These are phyloP conservation scores for Lonicera japonica DNA, from an alignment of 129 eudicot species.

Conservation along the genomic window DNA sequence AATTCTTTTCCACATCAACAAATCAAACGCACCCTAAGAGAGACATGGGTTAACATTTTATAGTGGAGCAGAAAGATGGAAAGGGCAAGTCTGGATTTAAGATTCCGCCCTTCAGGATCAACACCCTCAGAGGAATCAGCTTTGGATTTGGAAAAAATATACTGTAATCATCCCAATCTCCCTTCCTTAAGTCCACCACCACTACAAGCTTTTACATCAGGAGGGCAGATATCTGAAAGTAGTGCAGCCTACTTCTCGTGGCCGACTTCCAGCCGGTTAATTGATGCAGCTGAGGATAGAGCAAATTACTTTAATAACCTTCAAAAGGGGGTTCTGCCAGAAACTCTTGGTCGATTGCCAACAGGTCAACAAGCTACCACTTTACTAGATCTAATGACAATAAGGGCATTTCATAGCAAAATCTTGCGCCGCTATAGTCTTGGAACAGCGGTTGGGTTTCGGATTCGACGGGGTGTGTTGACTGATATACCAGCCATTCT, in stretches of 20 bases:
- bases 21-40: no score
- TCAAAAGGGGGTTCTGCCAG: slow-evolving; percentile 75
- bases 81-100: slow-evolving; percentile 35
- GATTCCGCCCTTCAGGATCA: slow-evolving; percentile 45
- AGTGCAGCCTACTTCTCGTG: slow-evolving; percentile 68
- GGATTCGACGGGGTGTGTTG: slow-evolving; percentile 55
- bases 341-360: slow-evolving; percentile 58
- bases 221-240: slow-evolving; percentile 54
- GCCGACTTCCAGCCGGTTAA: slow-evolving; percentile 70
- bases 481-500: slow-evolving; percentile 78
- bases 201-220: slow-evolving; percentile 48
- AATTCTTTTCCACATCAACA: no score
- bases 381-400: slow-evolving; percentile 79
- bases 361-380: slow-evolving; percentile 71
- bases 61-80: slow-evolving; percentile 28
- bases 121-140: slow-evolving; percentile 67
- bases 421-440: slow-evolving; percentile 58
- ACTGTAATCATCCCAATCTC: slow-evolving; percentile 31
- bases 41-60: background rate
- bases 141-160: slow-evolving; percentile 53
- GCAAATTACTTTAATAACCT: slow-evolving; percentile 75
- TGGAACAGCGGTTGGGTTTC: slow-evolving; percentile 73
- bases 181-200: slow-evolving; percentile 39
- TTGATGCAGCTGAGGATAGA: slow-evolving; percentile 64
- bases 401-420: slow-evolving; percentile 82